Percentiles rank a stretch among this genome's conserved stretches.
Conservation (phyloP, 768 basidiomycete genomes). For the Rhizopogon vulgaris region DNA sequence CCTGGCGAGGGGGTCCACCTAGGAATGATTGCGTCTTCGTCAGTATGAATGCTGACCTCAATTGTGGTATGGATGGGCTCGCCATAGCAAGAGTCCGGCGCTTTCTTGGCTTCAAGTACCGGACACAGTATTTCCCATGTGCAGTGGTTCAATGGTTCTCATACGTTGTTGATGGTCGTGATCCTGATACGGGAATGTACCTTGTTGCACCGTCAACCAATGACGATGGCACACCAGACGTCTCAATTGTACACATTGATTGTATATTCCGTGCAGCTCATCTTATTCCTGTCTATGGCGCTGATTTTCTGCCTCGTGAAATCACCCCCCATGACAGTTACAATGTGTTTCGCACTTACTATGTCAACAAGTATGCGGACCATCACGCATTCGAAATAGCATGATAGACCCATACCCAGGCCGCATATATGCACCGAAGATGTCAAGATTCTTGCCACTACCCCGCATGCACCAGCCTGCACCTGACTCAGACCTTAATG, state of each 20-base stretch:
- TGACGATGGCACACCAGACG: background rate
- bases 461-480: too few species aligned
- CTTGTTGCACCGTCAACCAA: conserved; percentile 10
- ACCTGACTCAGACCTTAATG: too few species aligned
- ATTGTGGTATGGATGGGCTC: conserved; percentile 18
- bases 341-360: conserved; percentile 1
- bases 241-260: conserved; percentile 8
- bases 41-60: conserved; percentile 5
- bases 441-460: too few species aligned
- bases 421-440: too few species aligned
- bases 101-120: conserved; percentile 17
- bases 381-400: conserved; percentile 20
- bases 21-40: conserved; percentile 26
- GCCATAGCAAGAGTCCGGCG: conserved; percentile 13
- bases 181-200: conserved; percentile 21
- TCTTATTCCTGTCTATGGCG: conserved; percentile 15
- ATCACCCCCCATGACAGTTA: conserved; percentile 9
- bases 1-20: conserved; percentile 18
- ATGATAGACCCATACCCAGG: too few species aligned
- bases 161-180: conserved; percentile 6
- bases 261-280: conserved; percentile 12
- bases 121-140: conserved; percentile 12
- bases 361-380: too few species aligned
- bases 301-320: background rate
- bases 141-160: conserved; percentile 24